Evolutionary conservation across 164 flowering plant genomes (phyloP).

Genomic region (Nymphaea colorata): DNA sequence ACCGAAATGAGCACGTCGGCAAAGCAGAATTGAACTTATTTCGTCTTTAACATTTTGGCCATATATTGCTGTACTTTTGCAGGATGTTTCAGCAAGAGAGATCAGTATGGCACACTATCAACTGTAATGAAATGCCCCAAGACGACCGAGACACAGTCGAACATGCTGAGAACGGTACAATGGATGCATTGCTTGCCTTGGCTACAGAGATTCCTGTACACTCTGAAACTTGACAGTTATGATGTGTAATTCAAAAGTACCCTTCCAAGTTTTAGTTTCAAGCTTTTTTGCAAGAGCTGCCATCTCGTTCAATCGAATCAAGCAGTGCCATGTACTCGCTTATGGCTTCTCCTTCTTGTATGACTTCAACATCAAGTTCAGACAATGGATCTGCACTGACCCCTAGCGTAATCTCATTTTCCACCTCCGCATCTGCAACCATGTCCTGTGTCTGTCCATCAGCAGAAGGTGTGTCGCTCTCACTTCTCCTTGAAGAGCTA

Average conservation of each 20-base stretch:
- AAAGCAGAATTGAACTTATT: too few species aligned
- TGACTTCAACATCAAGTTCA: slow-evolving; percentile 73
- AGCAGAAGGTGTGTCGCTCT: not conserved
- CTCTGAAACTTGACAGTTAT: slow-evolving; percentile 15
- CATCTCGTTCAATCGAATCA: slow-evolving; percentile 16
- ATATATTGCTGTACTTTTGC: slow-evolving; percentile 7
- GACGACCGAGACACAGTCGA: slow-evolving; percentile 18
- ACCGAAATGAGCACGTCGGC: too few species aligned
- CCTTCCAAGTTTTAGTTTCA: not conserved
- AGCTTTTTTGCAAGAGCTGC: not conserved
- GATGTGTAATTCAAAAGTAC: slow-evolving; percentile 8
- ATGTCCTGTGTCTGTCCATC: not conserved
- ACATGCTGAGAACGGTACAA: slow-evolving; percentile 15
- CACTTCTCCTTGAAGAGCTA: not conserved
- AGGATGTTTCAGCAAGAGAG: slow-evolving; percentile 80
- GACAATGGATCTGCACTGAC: slow-evolving; percentile 46
- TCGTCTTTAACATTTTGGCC: too few species aligned
- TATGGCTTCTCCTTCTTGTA: slow-evolving; percentile 84
- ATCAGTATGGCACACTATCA: slow-evolving; percentile 66
- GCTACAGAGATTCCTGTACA: slow-evolving; percentile 21
- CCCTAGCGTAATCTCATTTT: slow-evolving; percentile 46
- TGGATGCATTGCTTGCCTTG: slow-evolving; percentile 28
- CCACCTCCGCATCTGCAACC: slow-evolving; percentile 65
- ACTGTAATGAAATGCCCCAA: slow-evolving; percentile 60
- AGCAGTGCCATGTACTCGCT: slow-evolving; percentile 59